Evolutionary conservation across 2,329 filamentous ascomycete species (phyloP).

Genomic region (Cladosporium phlei): DNA sequence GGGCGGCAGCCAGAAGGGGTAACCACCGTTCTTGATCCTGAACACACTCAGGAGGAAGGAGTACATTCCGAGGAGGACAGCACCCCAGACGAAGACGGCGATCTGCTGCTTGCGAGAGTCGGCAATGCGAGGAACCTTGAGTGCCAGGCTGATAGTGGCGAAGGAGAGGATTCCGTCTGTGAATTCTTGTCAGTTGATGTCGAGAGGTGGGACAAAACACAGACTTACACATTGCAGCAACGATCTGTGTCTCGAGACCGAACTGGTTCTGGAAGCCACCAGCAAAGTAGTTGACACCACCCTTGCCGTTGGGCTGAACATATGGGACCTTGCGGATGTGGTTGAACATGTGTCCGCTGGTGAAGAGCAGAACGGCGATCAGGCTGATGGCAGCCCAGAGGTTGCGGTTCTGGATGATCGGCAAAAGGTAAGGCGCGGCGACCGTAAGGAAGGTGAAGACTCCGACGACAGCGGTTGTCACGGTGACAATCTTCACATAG

Average conservation of each 20-base stretch:
- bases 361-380: conserved; percentile 86
- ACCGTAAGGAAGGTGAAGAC: conserved; percentile 64
- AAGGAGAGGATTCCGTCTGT: conserved; percentile 78
- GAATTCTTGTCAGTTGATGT: conserved; percentile 1
- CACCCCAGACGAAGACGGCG: conserved; percentile 74
- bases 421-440: conserved; percentile 72
- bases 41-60: conserved; percentile 93
- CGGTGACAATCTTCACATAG: conserved; percentile 68
- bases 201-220: not conserved
- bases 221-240: conserved; percentile 85
- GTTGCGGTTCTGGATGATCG: conserved; percentile 82
- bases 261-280: conserved; percentile 89
- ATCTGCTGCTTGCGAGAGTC: conserved; percentile 74
- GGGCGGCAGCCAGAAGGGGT: conserved; percentile 89
- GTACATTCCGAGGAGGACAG: conserved; percentile 75
- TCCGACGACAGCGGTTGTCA: conserved; percentile 65
- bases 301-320: conserved; percentile 75
- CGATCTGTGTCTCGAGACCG: conserved; percentile 90
- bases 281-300: conserved; percentile 86
- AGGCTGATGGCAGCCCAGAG: conserved; percentile 88
- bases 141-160: conserved; percentile 79
- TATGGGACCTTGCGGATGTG: conserved; percentile 96
- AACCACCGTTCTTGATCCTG: conserved; percentile 88
- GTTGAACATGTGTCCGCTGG: conserved; percentile 98
- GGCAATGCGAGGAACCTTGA: conserved; percentile 86